Conservation (phyloP, 495 filamentous ascomycete species). For the Aspergillus ellipticus region DNA sequence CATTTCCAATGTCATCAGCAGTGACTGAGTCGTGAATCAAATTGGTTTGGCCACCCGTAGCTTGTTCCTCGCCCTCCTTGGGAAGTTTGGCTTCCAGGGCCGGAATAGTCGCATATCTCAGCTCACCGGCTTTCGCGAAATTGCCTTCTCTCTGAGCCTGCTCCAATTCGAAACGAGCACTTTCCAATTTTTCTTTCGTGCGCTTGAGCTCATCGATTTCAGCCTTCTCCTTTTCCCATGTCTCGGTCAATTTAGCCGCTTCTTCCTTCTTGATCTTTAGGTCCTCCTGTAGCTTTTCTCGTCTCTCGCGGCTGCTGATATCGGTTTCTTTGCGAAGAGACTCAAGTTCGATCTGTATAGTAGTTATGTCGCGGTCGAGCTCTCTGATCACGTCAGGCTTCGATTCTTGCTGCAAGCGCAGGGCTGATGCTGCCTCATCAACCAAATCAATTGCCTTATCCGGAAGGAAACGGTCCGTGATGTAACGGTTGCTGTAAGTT, state of each 20-base stretch:
- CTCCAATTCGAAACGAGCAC: conserved; percentile 78
- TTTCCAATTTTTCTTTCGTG: conserved; percentile 79
- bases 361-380: conserved; percentile 91
- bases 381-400: conserved; percentile 90
- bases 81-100: conserved; percentile 73
- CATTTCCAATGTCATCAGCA: conserved; percentile 86
- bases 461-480: conserved; percentile 91
- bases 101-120: conserved; percentile 84
- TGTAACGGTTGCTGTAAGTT: conserved; percentile 89
- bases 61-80: conserved; percentile 58
- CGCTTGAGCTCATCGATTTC: conserved; percentile 84
- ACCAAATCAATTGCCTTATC: conserved; percentile 97
- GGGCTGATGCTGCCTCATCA: conserved; percentile 88
- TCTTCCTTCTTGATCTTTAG: conserved; percentile 73
- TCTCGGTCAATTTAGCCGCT: conserved; percentile 59
- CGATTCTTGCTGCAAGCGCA: conserved; percentile 92
- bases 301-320: conserved; percentile 78
- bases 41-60: conserved; percentile 40
- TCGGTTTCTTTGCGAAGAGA: conserved; percentile 94
- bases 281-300: conserved; percentile 73
- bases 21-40: conserved; percentile 91
- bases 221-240: conserved; percentile 86
- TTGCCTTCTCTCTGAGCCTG: conserved; percentile 86
- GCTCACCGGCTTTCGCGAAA: conserved; percentile 81
- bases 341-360: conserved; percentile 95